Base-by-base conservation (phyloP, 352 stramenopile genomes). In the Pythium insidiosum region DNA sequence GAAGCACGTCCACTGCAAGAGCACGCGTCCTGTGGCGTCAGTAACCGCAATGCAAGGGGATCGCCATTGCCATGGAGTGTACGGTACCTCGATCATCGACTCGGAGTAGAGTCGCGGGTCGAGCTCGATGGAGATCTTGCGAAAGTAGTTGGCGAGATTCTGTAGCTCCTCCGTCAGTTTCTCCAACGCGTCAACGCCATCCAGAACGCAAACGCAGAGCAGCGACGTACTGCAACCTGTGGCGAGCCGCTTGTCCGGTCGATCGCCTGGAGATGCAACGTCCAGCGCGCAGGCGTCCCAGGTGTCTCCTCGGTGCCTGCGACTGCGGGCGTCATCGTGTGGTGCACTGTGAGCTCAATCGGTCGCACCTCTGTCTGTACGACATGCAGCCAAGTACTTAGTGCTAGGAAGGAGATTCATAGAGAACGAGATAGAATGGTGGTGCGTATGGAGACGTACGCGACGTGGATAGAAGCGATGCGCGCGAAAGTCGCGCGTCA, bases 61-160 rank as follows among this genome's bases (percentile, higher is more conserved):
- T n/a, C n/a, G n/a, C n/a, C n/a, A n/a, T n/a, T n/a, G n/a, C n/a
- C n/a, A n/a, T n/a, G n/a, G n/a, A n/a, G n/a, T n/a, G n/a, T n/a
- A n/a, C n/a, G 38, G 16, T 33, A 82, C 72, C 50, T 89, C 73
- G 40, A 87, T 70, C 40, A 81, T 62, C 25, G 77, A 68, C 47
- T 87, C 76, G 5, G 65, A 63, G 56, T 87, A 85, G 30, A 85
- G 31, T 16, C 71, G 73, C 26, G 76, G 71, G 29, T 85, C 71
- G 28, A 89, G 45, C 44, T 87, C 71, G 36, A 89, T 83, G 25
- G 72, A 78, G 20, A 61, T 62, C 49, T 89, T 89, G 28, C 76
- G 68, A 39, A 89, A 89, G 54, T 83, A 83, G 45, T 61, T 82
- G 11, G 76, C 78, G 44, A 89, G 81, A 65, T 77, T 87, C 75